A percentile compares a stretch with the other conserved stretches of the same genome.
Conservation (phyloP, 2,329 filamentous ascomycete genomes). For the Meredithiella fracta region DNA sequence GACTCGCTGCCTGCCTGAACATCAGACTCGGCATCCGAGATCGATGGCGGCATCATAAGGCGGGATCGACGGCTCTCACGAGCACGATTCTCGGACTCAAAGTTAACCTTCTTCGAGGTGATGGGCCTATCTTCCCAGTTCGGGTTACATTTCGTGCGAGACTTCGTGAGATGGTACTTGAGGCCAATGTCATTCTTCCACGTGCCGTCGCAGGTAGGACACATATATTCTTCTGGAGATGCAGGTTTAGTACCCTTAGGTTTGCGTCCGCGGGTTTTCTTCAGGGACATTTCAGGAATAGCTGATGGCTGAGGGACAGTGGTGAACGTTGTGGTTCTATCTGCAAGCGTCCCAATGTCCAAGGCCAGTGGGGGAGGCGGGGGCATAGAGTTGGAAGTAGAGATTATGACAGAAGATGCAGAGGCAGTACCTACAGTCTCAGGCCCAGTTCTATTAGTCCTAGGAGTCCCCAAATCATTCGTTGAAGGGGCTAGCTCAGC, state of each 20-base stretch:
- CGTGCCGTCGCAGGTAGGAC: constrained; percentile 34
- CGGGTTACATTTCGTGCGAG: constrained; percentile 37
- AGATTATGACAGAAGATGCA: not conserved
- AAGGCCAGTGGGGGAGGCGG: too few species aligned
- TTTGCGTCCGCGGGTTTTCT: not conserved
- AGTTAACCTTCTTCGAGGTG: constrained; percentile 8
- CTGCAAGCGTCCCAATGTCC: not conserved
- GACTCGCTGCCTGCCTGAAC: not conserved
- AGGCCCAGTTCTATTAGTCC: too few species aligned
- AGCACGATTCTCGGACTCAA: not conserved
- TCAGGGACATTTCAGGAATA: not conserved
- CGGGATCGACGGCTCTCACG: not conserved
- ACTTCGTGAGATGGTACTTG: constrained; percentile 42
- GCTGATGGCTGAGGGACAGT: not conserved
- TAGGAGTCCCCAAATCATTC: too few species aligned
- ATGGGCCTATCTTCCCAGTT: constrained; percentile 18
- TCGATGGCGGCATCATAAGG: not conserved
- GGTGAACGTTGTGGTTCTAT: not conserved
- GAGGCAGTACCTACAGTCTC: not conserved
- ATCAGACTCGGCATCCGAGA: too few species aligned
- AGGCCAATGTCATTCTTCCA: constrained; percentile 44
- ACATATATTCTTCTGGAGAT: constrained; percentile 24
- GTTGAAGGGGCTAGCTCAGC: too few species aligned
- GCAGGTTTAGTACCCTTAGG: not conserved
- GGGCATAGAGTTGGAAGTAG: not conserved